Evolutionary conservation across 768 basidiomycete species (phyloP), one percentile per base, ranked within the genome.

Genomic region (Leccinellum rugosiceps): DNA sequence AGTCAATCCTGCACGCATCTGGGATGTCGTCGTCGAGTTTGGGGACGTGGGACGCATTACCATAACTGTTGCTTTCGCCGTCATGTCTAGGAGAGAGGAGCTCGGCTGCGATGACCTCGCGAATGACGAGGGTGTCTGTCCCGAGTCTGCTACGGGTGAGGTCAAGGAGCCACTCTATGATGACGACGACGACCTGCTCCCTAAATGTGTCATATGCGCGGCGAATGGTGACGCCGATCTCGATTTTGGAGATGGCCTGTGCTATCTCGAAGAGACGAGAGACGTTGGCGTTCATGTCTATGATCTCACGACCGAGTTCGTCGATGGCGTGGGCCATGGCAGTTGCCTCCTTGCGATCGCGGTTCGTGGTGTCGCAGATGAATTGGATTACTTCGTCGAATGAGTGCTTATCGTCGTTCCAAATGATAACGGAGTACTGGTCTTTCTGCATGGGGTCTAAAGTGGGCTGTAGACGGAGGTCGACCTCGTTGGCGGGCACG

Each of bases 391-490:
- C 86, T 66, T 98, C 94, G 51, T 88, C 86, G 65, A 88, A 90
- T 0, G 92, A 94, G 72, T 98, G 97, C 64, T 95, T 96, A 72
- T 99, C 97, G 72, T 97, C 95, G 75, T 95, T 94, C 94, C 94
- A 98, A 5, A 98, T 74, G 26, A 96, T 78, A 56, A 98, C 80
- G 45, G 88, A 87, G 64, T 86, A 92, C 53, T 86, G 81, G 62
- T 92, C 90, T 59, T 86, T 87, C 76, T 82, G 80, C 80, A 88
- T 84, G 10, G 90, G 88, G 62, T 93, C 90, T 6, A 83, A 85
- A 1, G 88, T 85, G 9, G 87, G 84, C 65, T 92, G 87, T 13
- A 86, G 73, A 10, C 87, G 83, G 11, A 92, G 79, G 56, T 88
- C 87, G 0, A 82, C 82, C 66, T 90, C 88, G 56, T 80, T 82